Evolutionary conservation across 768 basidiomycete species (phyloP).

Genomic region (Flagelloscypha sp.): DNA sequence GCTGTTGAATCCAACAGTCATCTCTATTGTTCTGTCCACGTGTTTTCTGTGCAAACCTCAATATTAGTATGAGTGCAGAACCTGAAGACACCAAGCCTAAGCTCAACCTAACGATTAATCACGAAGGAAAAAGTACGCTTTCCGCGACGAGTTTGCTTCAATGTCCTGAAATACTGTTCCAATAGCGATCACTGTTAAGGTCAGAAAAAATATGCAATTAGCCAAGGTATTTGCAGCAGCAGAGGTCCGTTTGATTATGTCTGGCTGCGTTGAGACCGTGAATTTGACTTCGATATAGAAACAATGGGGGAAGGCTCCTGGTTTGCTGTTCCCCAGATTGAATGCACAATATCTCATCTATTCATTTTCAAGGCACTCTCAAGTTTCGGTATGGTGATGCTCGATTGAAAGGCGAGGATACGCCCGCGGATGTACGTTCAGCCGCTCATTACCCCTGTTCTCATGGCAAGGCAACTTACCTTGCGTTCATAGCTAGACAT

Average conservation of each 20-base stretch:
- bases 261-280: neutral
- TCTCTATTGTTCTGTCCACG: no score
- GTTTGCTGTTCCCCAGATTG: conserved; percentile 21
- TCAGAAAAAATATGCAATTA: conserved; percentile 56
- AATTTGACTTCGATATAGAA: conserved; percentile 28
- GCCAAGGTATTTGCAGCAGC: conserved; percentile 60
- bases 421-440: conserved; percentile 45
- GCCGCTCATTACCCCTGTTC: conserved; percentile 1
- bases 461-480: neutral
- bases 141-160: conserved; percentile 4
- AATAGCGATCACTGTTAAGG: conserved; percentile 59
- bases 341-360: neutral
- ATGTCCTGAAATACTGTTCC: neutral
- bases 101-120: conserved; percentile 49
- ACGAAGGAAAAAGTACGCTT: conserved; percentile 45
- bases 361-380: conserved; percentile 41
- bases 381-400: conserved; percentile 52
- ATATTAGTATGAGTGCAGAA: no score
- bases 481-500: conserved; percentile 34
- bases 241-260: conserved; percentile 36
- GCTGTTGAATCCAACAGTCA: conserved; percentile 2
- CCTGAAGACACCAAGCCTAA: conserved; percentile 69
- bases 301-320: conserved; percentile 50
- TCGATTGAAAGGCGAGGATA: conserved; percentile 38
- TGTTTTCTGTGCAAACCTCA: no score